These are phyloP conservation scores for Rhizopus stolonifer DNA, from an alignment of 371 early-diverging fungal genomes.

Conservation along the genomic window DNA sequence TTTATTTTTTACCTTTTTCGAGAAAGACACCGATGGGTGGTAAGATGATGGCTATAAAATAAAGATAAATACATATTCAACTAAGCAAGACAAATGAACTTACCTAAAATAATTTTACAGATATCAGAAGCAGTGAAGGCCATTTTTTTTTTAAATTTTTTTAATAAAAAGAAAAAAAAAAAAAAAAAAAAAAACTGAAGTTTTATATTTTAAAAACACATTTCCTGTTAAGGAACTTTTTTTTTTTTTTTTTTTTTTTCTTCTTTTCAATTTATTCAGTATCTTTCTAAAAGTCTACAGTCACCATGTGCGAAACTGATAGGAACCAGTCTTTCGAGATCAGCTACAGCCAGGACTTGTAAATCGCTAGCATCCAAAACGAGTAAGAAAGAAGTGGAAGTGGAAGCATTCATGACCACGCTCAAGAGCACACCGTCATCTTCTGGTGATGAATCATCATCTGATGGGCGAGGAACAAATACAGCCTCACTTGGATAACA, in stretches of 20 bases:
- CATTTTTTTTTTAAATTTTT: slow-evolving; percentile 13
- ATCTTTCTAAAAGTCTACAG: slow-evolving; percentile 15
- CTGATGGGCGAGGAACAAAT: slow-evolving; percentile 58
- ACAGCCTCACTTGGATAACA: slow-evolving; percentile 79
- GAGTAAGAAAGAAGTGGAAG: slow-evolving; percentile 66
- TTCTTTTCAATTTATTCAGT: not conserved
- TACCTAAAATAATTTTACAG: slow-evolving; percentile 31
- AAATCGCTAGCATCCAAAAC: slow-evolving; percentile 70
- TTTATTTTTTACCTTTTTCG: slow-evolving; percentile 32
- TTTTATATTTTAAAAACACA: not conserved
- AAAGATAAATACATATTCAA: not conserved
- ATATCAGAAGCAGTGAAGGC: slow-evolving; percentile 27
- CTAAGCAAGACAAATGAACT: slow-evolving; percentile 2
- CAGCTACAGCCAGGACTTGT: slow-evolving; percentile 61
- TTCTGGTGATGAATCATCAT: slow-evolving; percentile 48
- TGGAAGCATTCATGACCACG: slow-evolving; percentile 69
- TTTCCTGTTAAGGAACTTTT: not conserved
- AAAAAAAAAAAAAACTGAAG: not conserved
- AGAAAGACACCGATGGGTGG: slow-evolving; percentile 67
- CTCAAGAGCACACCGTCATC: slow-evolving; percentile 76
- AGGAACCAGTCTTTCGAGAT: slow-evolving; percentile 61
- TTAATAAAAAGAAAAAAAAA: not conserved
- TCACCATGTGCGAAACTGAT: slow-evolving; percentile 62
- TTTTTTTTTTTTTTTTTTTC: too few species aligned
- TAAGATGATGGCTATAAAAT: slow-evolving; percentile 47